These are phyloP conservation scores for Fusarium sp. DNA, from an alignment of 2,329 filamentous ascomycete species.

Conservation along the genomic window DNA sequence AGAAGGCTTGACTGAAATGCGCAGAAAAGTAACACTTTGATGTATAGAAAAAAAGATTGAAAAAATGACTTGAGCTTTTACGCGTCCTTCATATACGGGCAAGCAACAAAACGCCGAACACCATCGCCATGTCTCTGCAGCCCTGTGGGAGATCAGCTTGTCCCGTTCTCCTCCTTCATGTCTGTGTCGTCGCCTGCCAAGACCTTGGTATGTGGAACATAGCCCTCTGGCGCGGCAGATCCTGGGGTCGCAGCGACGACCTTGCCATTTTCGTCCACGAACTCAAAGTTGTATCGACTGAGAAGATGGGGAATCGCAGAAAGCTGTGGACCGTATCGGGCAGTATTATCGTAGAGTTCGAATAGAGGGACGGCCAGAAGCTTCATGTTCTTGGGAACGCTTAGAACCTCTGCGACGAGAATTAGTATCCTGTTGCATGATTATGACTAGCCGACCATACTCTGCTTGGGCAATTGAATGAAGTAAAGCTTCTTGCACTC, in stretches of 20 bases:
- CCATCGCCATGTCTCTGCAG: conserved; percentile 51
- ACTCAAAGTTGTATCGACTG: conserved; percentile 97
- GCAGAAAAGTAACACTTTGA: conserved; percentile 5
- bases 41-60: background rate
- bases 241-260: conserved; percentile 88
- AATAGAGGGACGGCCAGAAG: conserved; percentile 95
- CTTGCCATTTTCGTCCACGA: conserved; percentile 91
- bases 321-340: conserved; percentile 92
- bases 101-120: conserved; percentile 51
- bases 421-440: conserved; percentile 5
- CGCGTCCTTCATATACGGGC: conserved; percentile 22
- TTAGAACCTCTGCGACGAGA: conserved; percentile 79
- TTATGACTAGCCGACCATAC: conserved; percentile 59
- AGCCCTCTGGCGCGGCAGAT: conserved; percentile 67
- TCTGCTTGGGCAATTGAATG: conserved; percentile 91
- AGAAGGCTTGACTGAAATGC: conserved; percentile 62
- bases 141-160: conserved; percentile 43
- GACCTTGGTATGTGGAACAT: conserved; percentile 73
- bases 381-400: conserved; percentile 99
- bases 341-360: conserved; percentile 98
- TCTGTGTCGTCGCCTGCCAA: conserved; percentile 73
- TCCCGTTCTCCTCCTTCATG: conserved; percentile 66
- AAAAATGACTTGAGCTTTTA: conserved; percentile 32
- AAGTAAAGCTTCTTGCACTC: conserved; percentile 99
- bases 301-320: conserved; percentile 96